These are phyloP conservation scores for Sinapis alba DNA, from an alignment of 441 rosid species.

Conservation along the genomic window DNA sequence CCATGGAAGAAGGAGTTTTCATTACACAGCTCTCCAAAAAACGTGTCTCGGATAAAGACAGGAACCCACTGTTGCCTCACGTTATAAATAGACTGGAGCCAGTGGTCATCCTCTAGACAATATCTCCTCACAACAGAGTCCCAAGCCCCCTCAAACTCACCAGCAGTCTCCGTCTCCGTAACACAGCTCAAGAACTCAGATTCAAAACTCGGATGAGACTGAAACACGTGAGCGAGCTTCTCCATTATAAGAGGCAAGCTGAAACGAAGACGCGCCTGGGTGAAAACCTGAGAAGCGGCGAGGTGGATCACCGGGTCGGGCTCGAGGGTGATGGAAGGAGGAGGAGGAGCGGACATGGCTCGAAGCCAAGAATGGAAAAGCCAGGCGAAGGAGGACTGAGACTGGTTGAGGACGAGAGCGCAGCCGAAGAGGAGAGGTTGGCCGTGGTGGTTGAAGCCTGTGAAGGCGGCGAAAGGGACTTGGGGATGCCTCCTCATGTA, in stretches of 20 bases:
- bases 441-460: constrained; percentile 76
- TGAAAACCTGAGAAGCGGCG: background rate
- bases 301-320: constrained; percentile 42
- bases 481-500: constrained; percentile 48
- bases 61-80: constrained; percentile 77
- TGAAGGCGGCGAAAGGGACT: constrained; percentile 73
- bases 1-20: constrained; percentile 67
- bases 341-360: constrained; percentile 60
- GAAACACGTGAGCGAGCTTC: background rate
- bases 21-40: constrained; percentile 61
- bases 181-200: constrained; percentile 65
- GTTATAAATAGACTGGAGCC: background rate
- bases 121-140: constrained; percentile 36
- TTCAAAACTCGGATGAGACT: constrained; percentile 35
- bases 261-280: constrained; percentile 60
- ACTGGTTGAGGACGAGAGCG: constrained; percentile 65
- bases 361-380: constrained; percentile 71
- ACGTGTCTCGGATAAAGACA: constrained; percentile 59
- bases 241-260: constrained; percentile 26
- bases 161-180: constrained; percentile 3
- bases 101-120: background rate
- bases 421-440: constrained; percentile 75
- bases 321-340: constrained; percentile 68
- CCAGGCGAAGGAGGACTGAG: constrained; percentile 69
- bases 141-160: background rate